Conservation (phyloP, 1,139 yeast genomes). For the Blastobotrys capitulatus region DNA sequence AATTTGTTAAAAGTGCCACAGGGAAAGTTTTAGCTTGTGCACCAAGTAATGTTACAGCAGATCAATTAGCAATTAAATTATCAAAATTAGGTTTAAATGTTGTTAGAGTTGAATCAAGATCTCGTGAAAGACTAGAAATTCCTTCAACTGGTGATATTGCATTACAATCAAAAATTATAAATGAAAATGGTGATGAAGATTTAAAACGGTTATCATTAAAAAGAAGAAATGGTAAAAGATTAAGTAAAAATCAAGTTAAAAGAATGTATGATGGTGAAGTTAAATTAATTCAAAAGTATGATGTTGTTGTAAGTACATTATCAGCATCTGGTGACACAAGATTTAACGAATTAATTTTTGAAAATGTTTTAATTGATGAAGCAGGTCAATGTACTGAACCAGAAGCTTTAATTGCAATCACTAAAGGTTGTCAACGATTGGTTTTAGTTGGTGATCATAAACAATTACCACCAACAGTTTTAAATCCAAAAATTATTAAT, state of each 20-base stretch:
- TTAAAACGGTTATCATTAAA: neutral
- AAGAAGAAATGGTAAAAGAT: neutral
- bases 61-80: conserved; percentile 75
- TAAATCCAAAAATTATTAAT: conserved; percentile 47
- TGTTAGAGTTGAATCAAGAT: conserved; percentile 69
- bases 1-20: conserved; percentile 53
- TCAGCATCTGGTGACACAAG: conserved; percentile 83
- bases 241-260: conserved; percentile 33
- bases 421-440: conserved; percentile 83
- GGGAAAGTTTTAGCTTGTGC: conserved; percentile 75
- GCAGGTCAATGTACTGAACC: conserved; percentile 94
- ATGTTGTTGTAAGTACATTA: conserved; percentile 86
- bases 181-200: neutral
- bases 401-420: conserved; percentile 80
- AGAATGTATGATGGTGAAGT: conserved; percentile 41
- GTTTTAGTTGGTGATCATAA: conserved; percentile 92
- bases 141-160: conserved; percentile 20
- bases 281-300: conserved; percentile 48
- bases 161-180: neutral
- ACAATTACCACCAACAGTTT: conserved; percentile 67
- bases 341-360: conserved; percentile 49
- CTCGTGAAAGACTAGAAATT: conserved; percentile 46
- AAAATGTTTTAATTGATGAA: conserved; percentile 83
- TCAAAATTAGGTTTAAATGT: conserved; percentile 64
- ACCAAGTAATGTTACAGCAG: conserved; percentile 93